A percentile compares a stretch with the other conserved stretches of the same genome.
phyloP scores from a whole-genome alignment of 257 asterid genomes.

The Coffea eugenioides region DNA sequence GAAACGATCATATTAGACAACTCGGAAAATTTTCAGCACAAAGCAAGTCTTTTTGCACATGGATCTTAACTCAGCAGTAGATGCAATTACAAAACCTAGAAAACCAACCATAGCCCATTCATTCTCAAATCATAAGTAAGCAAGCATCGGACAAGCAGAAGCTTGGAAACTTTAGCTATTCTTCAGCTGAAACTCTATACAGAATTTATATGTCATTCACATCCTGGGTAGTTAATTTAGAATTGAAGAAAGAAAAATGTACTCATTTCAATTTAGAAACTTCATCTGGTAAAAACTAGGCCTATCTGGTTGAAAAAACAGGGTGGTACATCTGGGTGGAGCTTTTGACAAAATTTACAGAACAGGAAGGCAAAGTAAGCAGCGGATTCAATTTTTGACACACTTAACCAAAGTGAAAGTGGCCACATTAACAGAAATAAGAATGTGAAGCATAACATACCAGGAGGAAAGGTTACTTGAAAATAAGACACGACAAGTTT shows the following conservation, averaged over 20 bases:
- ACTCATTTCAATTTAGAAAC: background rate
- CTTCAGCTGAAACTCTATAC: background rate
- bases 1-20: slow-evolving; percentile 5
- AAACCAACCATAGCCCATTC: background rate
- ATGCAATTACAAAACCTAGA: background rate
- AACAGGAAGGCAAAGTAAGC: background rate
- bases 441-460: no score
- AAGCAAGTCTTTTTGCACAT: background rate
- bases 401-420: background rate
- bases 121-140: background rate
- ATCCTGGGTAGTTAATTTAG: background rate
- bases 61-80: background rate
- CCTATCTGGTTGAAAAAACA: background rate
- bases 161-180: background rate
- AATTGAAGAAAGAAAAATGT: background rate
- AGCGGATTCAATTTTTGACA: background rate
- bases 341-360: background rate
- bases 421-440: no score
- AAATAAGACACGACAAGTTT: no score
- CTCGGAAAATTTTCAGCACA: background rate
- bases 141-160: background rate
- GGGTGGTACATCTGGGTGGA: background rate
- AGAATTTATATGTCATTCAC: background rate
- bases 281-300: background rate
- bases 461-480: background rate